These are phyloP conservation scores for Raddia distichophylla DNA, from an alignment of 176 grass and related monocot genomes.

Conservation along the genomic window DNA sequence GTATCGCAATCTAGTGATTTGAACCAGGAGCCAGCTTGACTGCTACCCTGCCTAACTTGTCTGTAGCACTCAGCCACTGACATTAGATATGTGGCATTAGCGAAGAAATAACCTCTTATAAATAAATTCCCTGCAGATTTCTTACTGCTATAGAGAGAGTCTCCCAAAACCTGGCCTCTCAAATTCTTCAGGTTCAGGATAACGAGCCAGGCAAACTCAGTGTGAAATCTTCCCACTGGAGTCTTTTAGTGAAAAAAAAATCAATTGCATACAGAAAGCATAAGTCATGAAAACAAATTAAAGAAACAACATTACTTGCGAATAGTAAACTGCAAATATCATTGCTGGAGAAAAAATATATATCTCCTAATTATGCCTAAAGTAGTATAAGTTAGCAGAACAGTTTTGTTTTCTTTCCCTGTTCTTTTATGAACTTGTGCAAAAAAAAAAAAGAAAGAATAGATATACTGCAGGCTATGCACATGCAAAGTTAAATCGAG, in stretches of 20 bases:
- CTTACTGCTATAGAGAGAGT: slow-evolving; percentile 46
- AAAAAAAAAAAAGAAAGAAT: slow-evolving; percentile 3
- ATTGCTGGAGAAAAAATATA: background rate
- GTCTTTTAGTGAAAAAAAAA: slow-evolving; percentile 22
- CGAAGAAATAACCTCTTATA: background rate
- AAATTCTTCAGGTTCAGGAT: slow-evolving; percentile 64
- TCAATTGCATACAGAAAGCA: slow-evolving; percentile 29
- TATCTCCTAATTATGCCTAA: background rate
- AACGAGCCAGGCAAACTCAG: slow-evolving; percentile 68
- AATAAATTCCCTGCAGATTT: slow-evolving; percentile 64
- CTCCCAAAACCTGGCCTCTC: slow-evolving; percentile 47
- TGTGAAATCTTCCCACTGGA: slow-evolving; percentile 77
- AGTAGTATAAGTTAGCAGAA: background rate
- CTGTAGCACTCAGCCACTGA: background rate
- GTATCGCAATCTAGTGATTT: background rate
- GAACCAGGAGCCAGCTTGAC: background rate
- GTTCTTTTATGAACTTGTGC: background rate
- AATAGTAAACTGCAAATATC: background rate
- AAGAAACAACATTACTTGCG: background rate
- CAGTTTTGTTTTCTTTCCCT: background rate
- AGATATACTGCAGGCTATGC: background rate
- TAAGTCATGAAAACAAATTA: background rate
- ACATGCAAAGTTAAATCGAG: background rate
- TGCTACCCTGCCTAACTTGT: background rate
- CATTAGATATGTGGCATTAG: background rate